phyloP scores from a whole-genome alignment of 2,329 filamentous ascomycete genomes.

The Verticillium dahliae region DNA sequence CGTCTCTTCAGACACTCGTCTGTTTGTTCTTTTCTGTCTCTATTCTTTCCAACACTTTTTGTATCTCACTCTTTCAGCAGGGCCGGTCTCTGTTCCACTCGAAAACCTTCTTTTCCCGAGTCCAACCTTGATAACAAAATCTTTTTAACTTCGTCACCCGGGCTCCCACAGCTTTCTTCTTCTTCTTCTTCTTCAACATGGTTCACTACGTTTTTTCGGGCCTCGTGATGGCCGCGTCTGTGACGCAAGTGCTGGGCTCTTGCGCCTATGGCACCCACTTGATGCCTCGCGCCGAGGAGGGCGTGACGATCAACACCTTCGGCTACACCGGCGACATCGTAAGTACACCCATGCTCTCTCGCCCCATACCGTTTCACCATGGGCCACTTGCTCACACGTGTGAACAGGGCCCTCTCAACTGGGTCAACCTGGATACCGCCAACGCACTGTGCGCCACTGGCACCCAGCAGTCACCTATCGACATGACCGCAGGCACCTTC shows the following conservation, averaged over 20 bases:
- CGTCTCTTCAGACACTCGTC: slow-evolving; percentile 4
- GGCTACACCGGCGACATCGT: slow-evolving; percentile 29
- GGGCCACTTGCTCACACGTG: background rate
- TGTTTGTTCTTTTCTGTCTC: slow-evolving; percentile 1
- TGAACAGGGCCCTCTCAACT: slow-evolving; percentile 34
- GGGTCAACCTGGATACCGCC: slow-evolving; percentile 30
- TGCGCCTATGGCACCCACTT: slow-evolving; percentile 33
- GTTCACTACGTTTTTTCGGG: slow-evolving; percentile 7
- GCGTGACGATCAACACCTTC: slow-evolving; percentile 27
- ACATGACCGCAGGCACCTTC: slow-evolving; percentile 17
- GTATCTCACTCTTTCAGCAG: background rate
- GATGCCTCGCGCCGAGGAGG: slow-evolving; percentile 22
- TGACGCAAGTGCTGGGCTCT: slow-evolving; percentile 19
- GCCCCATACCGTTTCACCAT: background rate
- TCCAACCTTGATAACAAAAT: background rate
- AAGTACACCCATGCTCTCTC: slow-evolving; percentile 5
- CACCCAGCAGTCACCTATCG: slow-evolving; percentile 42
- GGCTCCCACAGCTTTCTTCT: too few relatives aligned
- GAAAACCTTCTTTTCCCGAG: slow-evolving; percentile 1
- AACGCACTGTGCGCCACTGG: slow-evolving; percentile 37
- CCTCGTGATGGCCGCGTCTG: slow-evolving; percentile 8
- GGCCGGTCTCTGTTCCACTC: slow-evolving; percentile 1
- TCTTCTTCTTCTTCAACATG: slow-evolving; percentile 2
- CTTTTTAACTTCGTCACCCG: background rate
- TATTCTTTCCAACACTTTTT: background rate